Percentiles rank a stretch among this genome's conserved stretches.
Evolutionary conservation across 2,329 filamentous ascomycete genomes (phyloP).

Genomic region (Clonostachys solani): DNA sequence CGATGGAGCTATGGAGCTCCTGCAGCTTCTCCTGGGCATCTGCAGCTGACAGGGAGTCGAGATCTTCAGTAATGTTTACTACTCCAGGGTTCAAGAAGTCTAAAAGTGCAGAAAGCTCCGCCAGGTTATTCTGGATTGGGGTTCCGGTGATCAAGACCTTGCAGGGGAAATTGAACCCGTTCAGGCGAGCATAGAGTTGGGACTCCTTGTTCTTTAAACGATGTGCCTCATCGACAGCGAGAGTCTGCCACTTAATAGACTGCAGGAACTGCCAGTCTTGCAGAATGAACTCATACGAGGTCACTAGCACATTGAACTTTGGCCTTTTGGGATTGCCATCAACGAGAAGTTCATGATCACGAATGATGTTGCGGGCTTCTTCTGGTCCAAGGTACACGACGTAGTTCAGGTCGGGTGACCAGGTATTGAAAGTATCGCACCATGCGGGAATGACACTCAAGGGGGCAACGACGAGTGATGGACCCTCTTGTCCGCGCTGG

Average conservation of each 20-base stretch:
- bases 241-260: constrained; percentile 94
- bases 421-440: constrained; percentile 96
- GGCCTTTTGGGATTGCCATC: constrained; percentile 83
- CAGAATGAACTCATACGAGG: constrained; percentile 95
- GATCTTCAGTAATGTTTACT: constrained; percentile 84
- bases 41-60: constrained; percentile 73
- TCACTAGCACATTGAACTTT: constrained; percentile 97
- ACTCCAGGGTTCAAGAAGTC: constrained; percentile 97
- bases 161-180: constrained; percentile 82
- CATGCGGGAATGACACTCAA: constrained; percentile 96
- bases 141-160: constrained; percentile 94
- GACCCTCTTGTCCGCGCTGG: constrained; percentile 83
- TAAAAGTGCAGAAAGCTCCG: constrained; percentile 85
- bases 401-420: constrained; percentile 95
- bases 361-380: constrained; percentile 79
- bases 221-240: constrained; percentile 95
- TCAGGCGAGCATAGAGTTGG: constrained; percentile 81
- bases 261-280: constrained; percentile 79
- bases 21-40: constrained; percentile 84
- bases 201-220: constrained; percentile 95
- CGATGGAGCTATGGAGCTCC: constrained; percentile 79
- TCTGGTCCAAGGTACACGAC: constrained; percentile 94
- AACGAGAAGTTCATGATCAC: constrained; percentile 82
- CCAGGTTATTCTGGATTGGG: constrained; percentile 94
- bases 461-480: constrained; percentile 95